Evolutionary conservation across 1,139 yeast species (phyloP).

Genomic region (Kodamaea sp.): DNA sequence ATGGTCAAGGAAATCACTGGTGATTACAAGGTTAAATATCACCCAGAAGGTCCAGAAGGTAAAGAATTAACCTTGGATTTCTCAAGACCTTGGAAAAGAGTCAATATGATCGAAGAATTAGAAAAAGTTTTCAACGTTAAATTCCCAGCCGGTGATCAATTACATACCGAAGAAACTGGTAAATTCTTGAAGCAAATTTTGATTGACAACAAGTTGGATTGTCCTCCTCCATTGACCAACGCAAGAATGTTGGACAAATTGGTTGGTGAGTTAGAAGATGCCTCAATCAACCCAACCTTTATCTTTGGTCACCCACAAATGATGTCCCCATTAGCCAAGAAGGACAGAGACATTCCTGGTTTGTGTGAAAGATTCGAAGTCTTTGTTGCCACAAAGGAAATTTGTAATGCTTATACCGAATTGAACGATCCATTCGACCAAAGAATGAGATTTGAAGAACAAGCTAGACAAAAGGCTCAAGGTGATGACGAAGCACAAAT

Average conservation of each 20-base stretch:
- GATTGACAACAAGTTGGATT: conserved; percentile 78
- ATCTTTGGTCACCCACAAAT: conserved; percentile 98
- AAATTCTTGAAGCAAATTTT: conserved; percentile 80
- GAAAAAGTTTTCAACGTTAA: conserved; percentile 82
- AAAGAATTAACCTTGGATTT: conserved; percentile 79
- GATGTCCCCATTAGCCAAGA: conserved; percentile 99
- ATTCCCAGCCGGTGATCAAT: conserved; percentile 94
- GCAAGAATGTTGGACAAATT: conserved; percentile 98
- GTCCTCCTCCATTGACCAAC: conserved; percentile 95
- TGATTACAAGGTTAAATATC: conserved; percentile 77
- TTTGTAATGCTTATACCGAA: conserved; percentile 97
- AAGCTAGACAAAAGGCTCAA: conserved; percentile 96
- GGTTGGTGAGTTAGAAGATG: conserved; percentile 91
- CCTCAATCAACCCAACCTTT: conserved; percentile 94
- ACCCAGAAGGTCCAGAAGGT: conserved; percentile 87
- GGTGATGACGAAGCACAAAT: conserved; percentile 99
- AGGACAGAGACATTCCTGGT: conserved; percentile 88
- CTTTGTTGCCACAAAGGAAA: conserved; percentile 97
- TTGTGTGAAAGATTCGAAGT: conserved; percentile 98
- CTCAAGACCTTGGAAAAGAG: conserved; percentile 97
- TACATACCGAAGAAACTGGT: conserved; percentile 93
- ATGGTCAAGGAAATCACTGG: conserved; percentile 97
- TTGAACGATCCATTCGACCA: conserved; percentile 98
- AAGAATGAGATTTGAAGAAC: conserved; percentile 96
- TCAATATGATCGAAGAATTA: conserved; percentile 93